Percentiles rank a stretch among this genome's conserved stretches.
These are phyloP conservation scores for Picocystis sp. DNA, from an alignment of 163 green algal species.

Conservation along the genomic window DNA sequence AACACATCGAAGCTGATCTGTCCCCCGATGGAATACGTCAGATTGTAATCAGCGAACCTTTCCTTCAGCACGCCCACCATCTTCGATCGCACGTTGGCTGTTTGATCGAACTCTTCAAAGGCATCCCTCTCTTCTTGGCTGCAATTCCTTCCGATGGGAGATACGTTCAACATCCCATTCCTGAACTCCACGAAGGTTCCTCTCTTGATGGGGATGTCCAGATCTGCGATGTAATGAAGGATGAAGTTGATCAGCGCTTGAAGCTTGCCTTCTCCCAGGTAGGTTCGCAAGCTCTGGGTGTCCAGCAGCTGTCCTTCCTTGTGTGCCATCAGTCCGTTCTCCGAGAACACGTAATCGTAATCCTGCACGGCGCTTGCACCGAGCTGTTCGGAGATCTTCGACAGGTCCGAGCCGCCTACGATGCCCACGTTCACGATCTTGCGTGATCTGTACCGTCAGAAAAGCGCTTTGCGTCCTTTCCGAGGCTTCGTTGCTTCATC, in stretches of 20 bases:
- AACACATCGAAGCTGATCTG: constrained; percentile 99
- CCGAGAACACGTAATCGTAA: constrained; percentile 88
- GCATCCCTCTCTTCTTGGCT: constrained; percentile 87
- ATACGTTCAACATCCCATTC: constrained; percentile 98
- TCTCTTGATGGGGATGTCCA: constrained; percentile 95
- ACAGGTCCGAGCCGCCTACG: constrained; percentile 88
- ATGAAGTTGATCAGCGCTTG: constrained; percentile 87
- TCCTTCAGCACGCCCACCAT: constrained; percentile 69
- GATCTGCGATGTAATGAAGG: constrained; percentile 84
- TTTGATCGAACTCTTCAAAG: constrained; percentile 83
- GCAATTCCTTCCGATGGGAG: constrained; percentile 93
- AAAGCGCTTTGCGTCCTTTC: too few relatives aligned
- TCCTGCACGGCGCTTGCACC: constrained; percentile 42
- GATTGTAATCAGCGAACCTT: constrained; percentile 67
- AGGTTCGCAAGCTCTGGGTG: constrained; percentile 54
- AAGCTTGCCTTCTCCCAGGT: constrained; percentile 84
- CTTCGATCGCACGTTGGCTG: constrained; percentile 47
- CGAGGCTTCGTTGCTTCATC: too few relatives aligned
- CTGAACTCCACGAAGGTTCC: constrained; percentile 99
- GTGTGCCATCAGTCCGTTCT: constrained; percentile 95
- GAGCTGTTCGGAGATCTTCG: constrained; percentile 95
- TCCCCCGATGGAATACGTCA: constrained; percentile 91
- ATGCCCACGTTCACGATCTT: constrained; percentile 84
- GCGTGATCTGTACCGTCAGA: too few relatives aligned
- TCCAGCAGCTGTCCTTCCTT: constrained; percentile 61